These are phyloP conservation scores for Mycena kentingensis DNA, from an alignment of 768 basidiomycete species.

Conservation along the genomic window DNA sequence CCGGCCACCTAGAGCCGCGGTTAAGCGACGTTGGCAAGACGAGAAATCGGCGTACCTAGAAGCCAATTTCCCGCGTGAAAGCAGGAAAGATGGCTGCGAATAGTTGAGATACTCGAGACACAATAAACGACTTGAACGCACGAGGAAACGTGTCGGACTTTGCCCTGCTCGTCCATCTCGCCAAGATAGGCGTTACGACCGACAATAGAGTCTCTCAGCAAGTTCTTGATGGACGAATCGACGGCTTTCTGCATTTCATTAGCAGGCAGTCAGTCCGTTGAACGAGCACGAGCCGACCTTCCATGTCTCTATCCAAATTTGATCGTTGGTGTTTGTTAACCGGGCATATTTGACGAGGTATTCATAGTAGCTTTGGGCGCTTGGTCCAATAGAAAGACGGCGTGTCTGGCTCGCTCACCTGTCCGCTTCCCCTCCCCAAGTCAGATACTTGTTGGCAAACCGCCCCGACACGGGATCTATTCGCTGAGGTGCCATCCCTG, in stretches of 20 bases:
- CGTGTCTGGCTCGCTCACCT: too few relatives aligned
- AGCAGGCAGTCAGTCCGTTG: background rate
- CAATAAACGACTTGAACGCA: background rate
- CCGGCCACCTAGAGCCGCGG: background rate
- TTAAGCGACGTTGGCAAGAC: background rate
- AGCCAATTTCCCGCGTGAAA: conserved; percentile 57
- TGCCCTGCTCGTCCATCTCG: conserved; percentile 37
- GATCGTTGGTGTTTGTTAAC: conserved; percentile 50
- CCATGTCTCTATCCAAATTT: conserved; percentile 50
- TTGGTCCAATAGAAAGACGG: too few relatives aligned
- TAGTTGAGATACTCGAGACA: conserved; percentile 34
- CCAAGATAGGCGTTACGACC: conserved; percentile 23
- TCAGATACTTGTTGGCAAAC: conserved; percentile 43
- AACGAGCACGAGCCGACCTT: background rate
- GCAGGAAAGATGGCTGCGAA: conserved; percentile 53
- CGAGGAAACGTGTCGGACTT: conserved; percentile 7
- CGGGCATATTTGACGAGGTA: conserved; percentile 57
- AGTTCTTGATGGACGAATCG: conserved; percentile 30
- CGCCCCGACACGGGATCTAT: conserved; percentile 17
- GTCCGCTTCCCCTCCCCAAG: conserved; percentile 55
- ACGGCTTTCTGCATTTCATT: background rate
- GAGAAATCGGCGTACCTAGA: conserved; percentile 39
- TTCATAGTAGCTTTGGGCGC: too few relatives aligned
- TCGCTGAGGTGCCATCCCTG: background rate
- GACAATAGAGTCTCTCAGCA: conserved; percentile 35